Percentiles rank a stretch among this genome's conserved stretches.
These are phyloP conservation scores for Boletus mariae DNA, from an alignment of 1,284 basidiomycete species.

Conservation along the genomic window DNA sequence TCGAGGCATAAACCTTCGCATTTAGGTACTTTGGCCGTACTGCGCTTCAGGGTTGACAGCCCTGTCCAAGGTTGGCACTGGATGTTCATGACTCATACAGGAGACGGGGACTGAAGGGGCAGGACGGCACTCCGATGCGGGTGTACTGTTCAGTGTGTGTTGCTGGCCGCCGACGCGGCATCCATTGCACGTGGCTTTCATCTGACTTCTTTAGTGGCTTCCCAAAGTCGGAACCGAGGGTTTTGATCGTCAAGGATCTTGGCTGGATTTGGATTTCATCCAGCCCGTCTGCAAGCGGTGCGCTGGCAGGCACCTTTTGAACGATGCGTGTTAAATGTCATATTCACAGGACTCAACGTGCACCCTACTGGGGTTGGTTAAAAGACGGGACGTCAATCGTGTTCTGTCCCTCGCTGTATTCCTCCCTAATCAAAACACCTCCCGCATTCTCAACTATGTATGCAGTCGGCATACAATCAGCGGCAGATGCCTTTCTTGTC, in stretches of 20 bases:
- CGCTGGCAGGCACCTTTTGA: constrained; percentile 20
- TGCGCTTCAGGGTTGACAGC: constrained; percentile 34
- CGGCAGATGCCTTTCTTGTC: constrained; percentile 54
- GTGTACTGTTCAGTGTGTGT: constrained; percentile 10
- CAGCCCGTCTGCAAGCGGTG: constrained; percentile 11
- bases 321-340: constrained; percentile 28
- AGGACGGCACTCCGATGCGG: constrained; percentile 8
- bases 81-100: constrained; percentile 11
- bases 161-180: constrained; percentile 12
- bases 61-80: constrained; percentile 15
- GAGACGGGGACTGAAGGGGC: constrained; percentile 15
- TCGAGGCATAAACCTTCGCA: constrained; percentile 31
- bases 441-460: constrained; percentile 6
- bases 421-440: constrained; percentile 23
- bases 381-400: constrained; percentile 25
- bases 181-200: constrained; percentile 23
- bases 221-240: constrained; percentile 29
- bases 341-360: constrained; percentile 29
- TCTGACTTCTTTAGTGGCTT: background rate
- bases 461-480: constrained; percentile 56
- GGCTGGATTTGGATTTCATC: constrained; percentile 17
- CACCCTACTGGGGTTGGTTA: constrained; percentile 16
- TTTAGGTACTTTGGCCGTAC: constrained; percentile 32
- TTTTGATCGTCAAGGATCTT: constrained; percentile 21
- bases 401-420: constrained; percentile 21